Conservation (phyloP, 352 stramenopile species). For the Globisporangium nagaii region DNA sequence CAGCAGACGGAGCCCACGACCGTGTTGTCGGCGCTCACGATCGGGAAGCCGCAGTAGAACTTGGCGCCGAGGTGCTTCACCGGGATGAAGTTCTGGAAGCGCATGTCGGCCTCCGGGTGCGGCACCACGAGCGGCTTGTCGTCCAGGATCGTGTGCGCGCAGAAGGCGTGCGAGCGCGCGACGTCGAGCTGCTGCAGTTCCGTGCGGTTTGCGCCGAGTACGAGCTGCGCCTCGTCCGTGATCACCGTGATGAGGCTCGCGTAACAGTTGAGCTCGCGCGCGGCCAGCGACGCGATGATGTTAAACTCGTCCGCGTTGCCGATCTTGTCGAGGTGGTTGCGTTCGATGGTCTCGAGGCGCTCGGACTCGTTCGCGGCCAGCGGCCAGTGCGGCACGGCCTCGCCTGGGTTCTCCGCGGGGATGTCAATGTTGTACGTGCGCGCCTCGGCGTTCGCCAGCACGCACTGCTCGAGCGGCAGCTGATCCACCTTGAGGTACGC, state of each 20-base stretch:
- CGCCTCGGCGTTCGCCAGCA: conserved; percentile 20
- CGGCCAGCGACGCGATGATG: conserved; percentile 49
- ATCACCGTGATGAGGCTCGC: conserved; percentile 52
- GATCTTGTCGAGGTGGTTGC: conserved; percentile 29
- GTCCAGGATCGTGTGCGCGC: conserved; percentile 29
- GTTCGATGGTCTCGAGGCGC: conserved; percentile 33
- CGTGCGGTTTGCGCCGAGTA: conserved; percentile 29
- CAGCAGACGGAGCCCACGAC: conserved; percentile 64
- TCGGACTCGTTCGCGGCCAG: conserved; percentile 31
- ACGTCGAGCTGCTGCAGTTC: conserved; percentile 22
- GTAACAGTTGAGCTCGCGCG: conserved; percentile 47
- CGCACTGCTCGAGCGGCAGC: conserved; percentile 27
- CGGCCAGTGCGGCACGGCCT: conserved; percentile 17
- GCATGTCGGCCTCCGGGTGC: conserved; percentile 45
- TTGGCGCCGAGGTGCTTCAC: conserved; percentile 35
- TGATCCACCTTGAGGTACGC: conserved; percentile 16
- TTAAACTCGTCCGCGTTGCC: conserved; percentile 49
- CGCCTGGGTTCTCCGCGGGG: neutral
- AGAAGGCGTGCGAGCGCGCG: conserved; percentile 18
- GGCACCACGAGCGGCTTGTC: conserved; percentile 40
- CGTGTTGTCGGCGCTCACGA: conserved; percentile 36
- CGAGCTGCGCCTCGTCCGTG: conserved; percentile 35
- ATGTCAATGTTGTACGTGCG: conserved; percentile 46
- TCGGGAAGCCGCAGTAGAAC: conserved; percentile 79
- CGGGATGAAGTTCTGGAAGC: conserved; percentile 40